Percentiles rank a stretch among this genome's conserved stretches.
Evolutionary conservation across 306 rosid species (phyloP).

Genomic region (Cercis canadensis): DNA sequence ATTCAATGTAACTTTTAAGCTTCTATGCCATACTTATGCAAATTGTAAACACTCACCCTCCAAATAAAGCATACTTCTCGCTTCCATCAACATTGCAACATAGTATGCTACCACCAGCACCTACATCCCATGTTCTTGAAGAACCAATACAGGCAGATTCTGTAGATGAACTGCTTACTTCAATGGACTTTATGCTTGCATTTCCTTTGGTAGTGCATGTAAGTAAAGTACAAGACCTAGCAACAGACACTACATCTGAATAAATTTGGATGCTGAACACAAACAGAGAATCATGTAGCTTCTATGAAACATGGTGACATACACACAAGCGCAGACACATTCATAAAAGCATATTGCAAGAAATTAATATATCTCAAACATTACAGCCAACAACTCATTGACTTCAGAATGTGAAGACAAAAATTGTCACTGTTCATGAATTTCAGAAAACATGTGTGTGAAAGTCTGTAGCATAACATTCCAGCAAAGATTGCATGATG

Average conservation of each 20-base stretch:
- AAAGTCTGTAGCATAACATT: background rate
- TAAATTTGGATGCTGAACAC: slow-evolving; percentile 20
- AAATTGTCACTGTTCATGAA: background rate
- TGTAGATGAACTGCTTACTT: slow-evolving; percentile 44
- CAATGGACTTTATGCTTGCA: slow-evolving; percentile 67
- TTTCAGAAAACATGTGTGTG: slow-evolving; percentile 6
- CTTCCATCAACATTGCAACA: slow-evolving; percentile 81
- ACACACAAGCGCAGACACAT: background rate
- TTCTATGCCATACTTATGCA: background rate
- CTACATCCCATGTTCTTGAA: slow-evolving; percentile 70
- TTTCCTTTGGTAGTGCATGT: slow-evolving; percentile 79
- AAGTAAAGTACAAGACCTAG: slow-evolving; percentile 77
- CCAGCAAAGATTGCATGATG: slow-evolving; percentile 3
- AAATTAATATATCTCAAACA: slow-evolving; percentile 8
- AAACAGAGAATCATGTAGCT: slow-evolving; percentile 28
- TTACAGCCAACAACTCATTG: slow-evolving; percentile 8
- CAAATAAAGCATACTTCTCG: slow-evolving; percentile 76
- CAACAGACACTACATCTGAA: slow-evolving; percentile 31
- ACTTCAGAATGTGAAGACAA: background rate
- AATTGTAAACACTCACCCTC: slow-evolving; percentile 76
- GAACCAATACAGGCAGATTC: slow-evolving; percentile 43
- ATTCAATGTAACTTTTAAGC: slow-evolving; percentile 28
- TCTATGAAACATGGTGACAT: background rate
- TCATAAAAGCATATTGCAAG: slow-evolving; percentile 12
- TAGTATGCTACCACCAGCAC: slow-evolving; percentile 59